These are phyloP conservation scores for Cladobotryum protrusum DNA, from an alignment of 2,329 filamentous ascomycete species.

Conservation along the genomic window DNA sequence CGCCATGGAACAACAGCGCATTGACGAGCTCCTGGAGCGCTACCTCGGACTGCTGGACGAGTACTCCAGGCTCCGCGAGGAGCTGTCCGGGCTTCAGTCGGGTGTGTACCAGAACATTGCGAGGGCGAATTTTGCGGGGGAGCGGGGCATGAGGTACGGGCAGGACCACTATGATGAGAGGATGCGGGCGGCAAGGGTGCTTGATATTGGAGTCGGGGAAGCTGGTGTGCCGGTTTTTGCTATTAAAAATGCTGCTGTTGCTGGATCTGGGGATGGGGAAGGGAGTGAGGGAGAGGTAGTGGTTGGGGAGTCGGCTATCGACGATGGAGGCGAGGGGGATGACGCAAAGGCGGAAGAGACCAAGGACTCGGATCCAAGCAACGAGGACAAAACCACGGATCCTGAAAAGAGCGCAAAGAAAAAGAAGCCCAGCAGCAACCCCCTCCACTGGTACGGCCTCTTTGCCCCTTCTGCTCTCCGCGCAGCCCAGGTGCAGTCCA, in stretches of 20 bases:
- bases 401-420: constrained; percentile 14
- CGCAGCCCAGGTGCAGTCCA: constrained; percentile 53
- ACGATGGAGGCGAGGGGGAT: not conserved
- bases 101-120: constrained; percentile 56
- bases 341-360: not conserved
- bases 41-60: constrained; percentile 62
- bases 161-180: constrained; percentile 66
- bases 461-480: constrained; percentile 47
- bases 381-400: not conserved
- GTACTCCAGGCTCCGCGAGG: constrained; percentile 54
- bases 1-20: constrained; percentile 29
- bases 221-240: constrained; percentile 15
- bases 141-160: constrained; percentile 58
- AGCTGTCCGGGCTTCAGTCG: constrained; percentile 49
- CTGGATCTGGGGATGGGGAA: not conserved
- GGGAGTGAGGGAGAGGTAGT: constrained; percentile 7
- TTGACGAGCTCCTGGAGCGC: constrained; percentile 58
- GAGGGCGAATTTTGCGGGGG: constrained; percentile 69
- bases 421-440: constrained; percentile 25
- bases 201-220: constrained; percentile 23
- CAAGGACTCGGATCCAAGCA: not conserved
- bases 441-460: constrained; percentile 53
- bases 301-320: not conserved
- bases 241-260: constrained; percentile 8
- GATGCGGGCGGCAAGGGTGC: constrained; percentile 55